Percentiles rank a stretch among this genome's conserved stretches.
phyloP scores from a whole-genome alignment of 1,284 basidiomycete genomes.

The Phellopilus nigrolimitatus region DNA sequence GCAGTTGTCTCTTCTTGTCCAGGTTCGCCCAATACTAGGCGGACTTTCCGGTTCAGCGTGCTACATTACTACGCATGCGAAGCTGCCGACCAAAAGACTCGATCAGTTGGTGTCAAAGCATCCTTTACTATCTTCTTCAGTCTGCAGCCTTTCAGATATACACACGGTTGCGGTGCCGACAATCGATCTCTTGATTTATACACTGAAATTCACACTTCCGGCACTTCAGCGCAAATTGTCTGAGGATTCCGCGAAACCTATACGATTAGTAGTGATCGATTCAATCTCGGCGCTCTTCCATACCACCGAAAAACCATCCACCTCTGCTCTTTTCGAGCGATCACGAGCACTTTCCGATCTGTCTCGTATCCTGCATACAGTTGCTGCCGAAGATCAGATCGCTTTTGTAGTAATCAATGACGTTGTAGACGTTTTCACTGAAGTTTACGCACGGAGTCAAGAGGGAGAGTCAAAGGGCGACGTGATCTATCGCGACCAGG shows the following conservation, averaged over 20 bases:
- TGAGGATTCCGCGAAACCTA: conserved; percentile 36
- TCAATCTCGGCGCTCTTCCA: conserved; percentile 80
- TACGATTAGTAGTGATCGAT: conserved; percentile 76
- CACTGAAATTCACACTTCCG: conserved; percentile 62
- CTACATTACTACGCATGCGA: conserved; percentile 72
- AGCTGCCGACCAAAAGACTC: conserved; percentile 65
- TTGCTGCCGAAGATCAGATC: conserved; percentile 59
- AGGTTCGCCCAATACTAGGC: conserved; percentile 51
- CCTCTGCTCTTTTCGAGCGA: conserved; percentile 59
- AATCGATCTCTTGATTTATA: conserved; percentile 60
- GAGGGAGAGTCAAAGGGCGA: conserved; percentile 29
- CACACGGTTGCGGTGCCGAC: conserved; percentile 58
- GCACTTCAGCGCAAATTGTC: conserved; percentile 42
- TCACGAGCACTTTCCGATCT: conserved; percentile 65
- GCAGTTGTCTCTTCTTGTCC: conserved; percentile 71
- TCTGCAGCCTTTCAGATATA: conserved; percentile 59
- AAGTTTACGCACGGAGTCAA: conserved; percentile 24
- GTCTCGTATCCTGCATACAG: conserved; percentile 58
- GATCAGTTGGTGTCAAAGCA: conserved; percentile 50
- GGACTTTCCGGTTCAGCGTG: conserved; percentile 59
- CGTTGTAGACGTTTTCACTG: conserved; percentile 71
- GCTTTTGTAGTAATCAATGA: conserved; percentile 85
- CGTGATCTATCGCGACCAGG: conserved; percentile 67
- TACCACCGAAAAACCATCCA: conserved; percentile 47
- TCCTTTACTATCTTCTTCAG: conserved; percentile 40